phyloP scores from a whole-genome alignment of 192 early-diverging fungal species.

The Linderina pennispora region DNA sequence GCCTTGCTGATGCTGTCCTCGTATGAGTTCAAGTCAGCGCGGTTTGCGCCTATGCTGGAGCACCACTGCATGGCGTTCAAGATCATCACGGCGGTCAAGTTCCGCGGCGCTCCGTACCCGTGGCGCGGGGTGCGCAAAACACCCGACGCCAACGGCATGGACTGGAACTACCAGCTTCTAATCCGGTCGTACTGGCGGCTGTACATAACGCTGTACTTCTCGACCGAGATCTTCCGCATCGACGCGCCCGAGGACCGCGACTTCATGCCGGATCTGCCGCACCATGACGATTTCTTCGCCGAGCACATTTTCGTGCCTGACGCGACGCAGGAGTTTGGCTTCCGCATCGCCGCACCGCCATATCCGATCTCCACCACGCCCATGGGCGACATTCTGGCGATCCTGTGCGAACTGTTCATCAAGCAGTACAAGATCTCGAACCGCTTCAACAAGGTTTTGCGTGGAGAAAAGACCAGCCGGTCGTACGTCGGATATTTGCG shows the following conservation, averaged over 20 bases:
- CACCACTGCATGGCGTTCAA: conserved; percentile 43
- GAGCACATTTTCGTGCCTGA: conserved; percentile 39
- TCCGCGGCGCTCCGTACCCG: conserved; percentile 40
- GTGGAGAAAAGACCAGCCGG: conserved; percentile 29
- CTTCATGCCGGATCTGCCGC: conserved; percentile 40
- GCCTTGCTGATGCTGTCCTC: conserved; percentile 33
- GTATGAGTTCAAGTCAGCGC: conserved; percentile 49
- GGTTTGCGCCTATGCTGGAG: conserved; percentile 46
- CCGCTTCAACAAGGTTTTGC: conserved; percentile 40
- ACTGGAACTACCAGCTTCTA: conserved; percentile 42
- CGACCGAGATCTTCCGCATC: conserved; percentile 41
- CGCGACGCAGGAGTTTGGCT: conserved; percentile 34
- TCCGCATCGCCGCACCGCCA: conserved; percentile 24
- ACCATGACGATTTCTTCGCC: conserved; percentile 34
- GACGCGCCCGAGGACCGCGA: conserved; percentile 46
- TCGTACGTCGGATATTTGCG: conserved; percentile 38
- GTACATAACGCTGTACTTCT: conserved; percentile 33
- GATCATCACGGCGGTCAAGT: conserved; percentile 32
- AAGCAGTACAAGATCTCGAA: conserved; percentile 45
- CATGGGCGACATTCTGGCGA: conserved; percentile 26
- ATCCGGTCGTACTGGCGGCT: conserved; percentile 43
- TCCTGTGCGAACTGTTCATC: conserved; percentile 36
- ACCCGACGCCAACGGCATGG: conserved; percentile 13
- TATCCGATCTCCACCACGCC: conserved; percentile 14
- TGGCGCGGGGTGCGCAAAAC: conserved; percentile 34